Conservation (phyloP, 2,329 filamentous ascomycete genomes). For the Aspergillus ochraceus region DNA sequence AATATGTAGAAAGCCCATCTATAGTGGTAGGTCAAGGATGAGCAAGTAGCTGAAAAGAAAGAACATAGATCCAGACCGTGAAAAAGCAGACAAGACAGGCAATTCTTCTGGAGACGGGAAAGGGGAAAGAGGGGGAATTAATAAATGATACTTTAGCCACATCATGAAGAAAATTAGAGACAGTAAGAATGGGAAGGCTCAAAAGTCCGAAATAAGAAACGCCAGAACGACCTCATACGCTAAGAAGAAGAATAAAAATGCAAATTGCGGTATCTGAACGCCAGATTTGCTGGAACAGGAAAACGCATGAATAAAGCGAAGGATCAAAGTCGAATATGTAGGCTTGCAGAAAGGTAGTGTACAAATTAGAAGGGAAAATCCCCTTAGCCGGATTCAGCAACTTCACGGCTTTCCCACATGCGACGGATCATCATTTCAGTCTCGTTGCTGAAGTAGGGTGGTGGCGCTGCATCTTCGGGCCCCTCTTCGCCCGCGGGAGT, state of each 20-base stretch:
- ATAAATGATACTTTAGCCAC: background rate
- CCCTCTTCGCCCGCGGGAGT: constrained; percentile 20
- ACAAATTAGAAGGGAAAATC: background rate
- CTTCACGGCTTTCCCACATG: constrained; percentile 46
- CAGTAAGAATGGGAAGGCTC: background rate
- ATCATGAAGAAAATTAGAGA: background rate
- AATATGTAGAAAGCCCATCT: background rate
- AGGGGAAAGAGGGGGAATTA: no score
- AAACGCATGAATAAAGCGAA: constrained; percentile 3
- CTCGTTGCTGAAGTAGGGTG: constrained; percentile 28
- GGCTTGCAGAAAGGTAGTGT: background rate
- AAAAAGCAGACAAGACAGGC: background rate
- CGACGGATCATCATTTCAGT: constrained; percentile 42
- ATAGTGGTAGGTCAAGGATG: background rate
- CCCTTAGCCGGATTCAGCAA: constrained; percentile 35
- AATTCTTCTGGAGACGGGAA: no score
- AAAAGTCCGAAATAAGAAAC: constrained; percentile 7
- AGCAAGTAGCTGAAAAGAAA: constrained; percentile 1
- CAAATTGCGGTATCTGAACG: background rate
- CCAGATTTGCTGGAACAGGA: background rate
- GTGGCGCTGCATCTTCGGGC: constrained; percentile 18
- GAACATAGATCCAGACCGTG: background rate
- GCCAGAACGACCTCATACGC: constrained; percentile 14
- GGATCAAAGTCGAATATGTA: background rate
- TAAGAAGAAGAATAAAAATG: constrained; percentile 11